These are phyloP conservation scores for Aspergillus egyptiacus DNA, from an alignment of 495 filamentous ascomycete genomes.

Conservation along the genomic window DNA sequence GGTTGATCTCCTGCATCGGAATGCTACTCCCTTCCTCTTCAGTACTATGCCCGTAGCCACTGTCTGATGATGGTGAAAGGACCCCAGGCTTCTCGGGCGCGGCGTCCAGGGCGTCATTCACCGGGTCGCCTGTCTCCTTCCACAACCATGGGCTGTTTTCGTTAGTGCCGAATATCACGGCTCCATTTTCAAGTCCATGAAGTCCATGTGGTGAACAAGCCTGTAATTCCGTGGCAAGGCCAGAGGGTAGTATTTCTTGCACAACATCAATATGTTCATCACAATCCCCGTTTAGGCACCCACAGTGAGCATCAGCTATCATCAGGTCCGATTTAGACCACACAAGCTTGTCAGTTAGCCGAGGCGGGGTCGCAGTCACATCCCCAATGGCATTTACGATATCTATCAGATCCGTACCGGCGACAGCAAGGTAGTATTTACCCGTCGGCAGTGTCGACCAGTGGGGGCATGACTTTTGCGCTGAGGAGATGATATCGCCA, in stretches of 20 bases:
- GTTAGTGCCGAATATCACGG: slow-evolving; percentile 3
- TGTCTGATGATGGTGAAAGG: neutral
- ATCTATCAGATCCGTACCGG: slow-evolving; percentile 17
- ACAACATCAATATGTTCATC: neutral
- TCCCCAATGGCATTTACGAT: slow-evolving; percentile 22
- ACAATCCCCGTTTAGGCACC: neutral
- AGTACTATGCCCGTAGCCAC: neutral
- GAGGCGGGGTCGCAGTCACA: neutral
- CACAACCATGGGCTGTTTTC: neutral
- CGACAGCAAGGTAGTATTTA: slow-evolving; percentile 26
- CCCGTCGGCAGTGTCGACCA: slow-evolving; percentile 21
- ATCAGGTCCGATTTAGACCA: neutral
- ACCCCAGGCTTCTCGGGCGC: neutral
- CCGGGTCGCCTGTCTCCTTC: neutral
- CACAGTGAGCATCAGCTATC: neutral
- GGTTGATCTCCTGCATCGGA: neutral
- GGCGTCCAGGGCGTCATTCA: neutral
- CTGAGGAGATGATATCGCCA: neutral
- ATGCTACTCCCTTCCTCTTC: neutral
- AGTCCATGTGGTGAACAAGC: neutral
- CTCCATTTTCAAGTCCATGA: neutral
- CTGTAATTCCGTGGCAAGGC: neutral
- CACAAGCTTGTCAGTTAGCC: neutral
- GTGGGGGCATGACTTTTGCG: slow-evolving; percentile 9
- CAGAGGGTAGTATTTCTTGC: neutral